Evolutionary conservation across 2,329 filamentous ascomycete genomes (phyloP).

Genomic region (Aotearoamyces nothofagi): DNA sequence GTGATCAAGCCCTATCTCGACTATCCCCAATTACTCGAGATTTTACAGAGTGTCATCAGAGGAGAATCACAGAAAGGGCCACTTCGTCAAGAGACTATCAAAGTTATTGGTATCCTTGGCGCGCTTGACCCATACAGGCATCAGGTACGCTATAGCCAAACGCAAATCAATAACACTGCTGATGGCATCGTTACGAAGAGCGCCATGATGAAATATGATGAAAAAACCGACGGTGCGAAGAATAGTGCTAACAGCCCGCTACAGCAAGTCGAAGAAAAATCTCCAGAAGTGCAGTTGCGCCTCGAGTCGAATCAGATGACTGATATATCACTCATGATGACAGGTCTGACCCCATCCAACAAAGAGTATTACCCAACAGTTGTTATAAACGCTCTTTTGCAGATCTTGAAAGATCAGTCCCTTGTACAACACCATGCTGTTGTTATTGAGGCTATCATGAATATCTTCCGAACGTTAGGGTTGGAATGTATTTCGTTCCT

Average conservation of each 20-base stretch:
- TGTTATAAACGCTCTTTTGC: conserved; percentile 87
- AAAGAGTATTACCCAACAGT: conserved; percentile 98
- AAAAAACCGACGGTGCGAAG: conserved; percentile 9
- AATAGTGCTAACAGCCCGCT: too few relatives aligned
- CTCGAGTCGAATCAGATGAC: conserved; percentile 55
- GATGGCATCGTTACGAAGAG: too few relatives aligned
- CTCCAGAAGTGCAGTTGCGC: conserved; percentile 62
- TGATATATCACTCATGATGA: conserved; percentile 97
- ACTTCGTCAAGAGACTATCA: conserved; percentile 86
- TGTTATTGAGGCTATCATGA: conserved; percentile 96
- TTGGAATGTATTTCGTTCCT: conserved; percentile 94
- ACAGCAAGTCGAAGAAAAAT: conserved; percentile 73
- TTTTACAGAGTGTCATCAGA: conserved; percentile 87
- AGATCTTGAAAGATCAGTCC: conserved; percentile 82
- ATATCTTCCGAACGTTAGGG: conserved; percentile 91
- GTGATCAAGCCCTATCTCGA: conserved; percentile 94
- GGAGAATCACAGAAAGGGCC: conserved; percentile 73
- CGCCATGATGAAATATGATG: too few relatives aligned
- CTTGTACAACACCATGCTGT: conserved; percentile 81
- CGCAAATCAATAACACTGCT: neutral
- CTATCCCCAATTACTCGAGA: conserved; percentile 83
- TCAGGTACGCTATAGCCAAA: conserved; percentile 28
- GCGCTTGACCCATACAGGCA: conserved; percentile 94
- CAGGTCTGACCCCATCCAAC: conserved; percentile 84
- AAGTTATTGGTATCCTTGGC: conserved; percentile 87